phyloP scores from a whole-genome alignment of 2,329 filamentous ascomycete genomes.

The Cordyceps cicadae region DNA sequence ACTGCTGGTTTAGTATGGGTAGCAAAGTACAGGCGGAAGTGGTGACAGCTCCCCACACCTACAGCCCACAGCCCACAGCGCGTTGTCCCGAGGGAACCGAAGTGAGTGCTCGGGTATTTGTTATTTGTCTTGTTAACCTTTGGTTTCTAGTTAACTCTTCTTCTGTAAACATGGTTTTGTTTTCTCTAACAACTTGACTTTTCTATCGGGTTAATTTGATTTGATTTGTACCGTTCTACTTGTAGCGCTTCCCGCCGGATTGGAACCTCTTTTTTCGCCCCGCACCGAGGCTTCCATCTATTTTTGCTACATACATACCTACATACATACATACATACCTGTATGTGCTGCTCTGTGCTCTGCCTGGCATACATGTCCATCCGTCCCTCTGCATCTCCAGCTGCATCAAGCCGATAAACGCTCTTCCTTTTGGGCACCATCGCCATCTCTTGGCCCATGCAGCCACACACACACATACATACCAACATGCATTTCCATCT shows the following conservation, averaged over 20 bases:
- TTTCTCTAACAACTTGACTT: too few species aligned
- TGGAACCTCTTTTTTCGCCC: too few species aligned
- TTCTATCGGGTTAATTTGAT: too few species aligned
- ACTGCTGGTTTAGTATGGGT: not conserved
- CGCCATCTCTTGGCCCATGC: not conserved
- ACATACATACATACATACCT: too few species aligned
- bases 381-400: not conserved
- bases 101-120: not conserved
- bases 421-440: not conserved
- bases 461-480: not conserved
- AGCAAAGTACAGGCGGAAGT: not conserved
- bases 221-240: too few species aligned
- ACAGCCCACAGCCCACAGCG: too few species aligned
- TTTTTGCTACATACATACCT: too few species aligned
- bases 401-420: not conserved
- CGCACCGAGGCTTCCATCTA: too few species aligned
- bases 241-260: too few species aligned
- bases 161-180: too few species aligned
- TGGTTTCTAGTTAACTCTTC: not conserved
- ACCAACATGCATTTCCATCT: not conserved
- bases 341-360: too few species aligned
- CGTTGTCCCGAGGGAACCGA: not conserved
- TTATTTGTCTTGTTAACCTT: not conserved
- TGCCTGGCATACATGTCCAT: too few species aligned
- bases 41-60: not conserved